Evolutionary conservation across 768 basidiomycete genomes (phyloP).

Genomic region (Amanita subjunquillea): DNA sequence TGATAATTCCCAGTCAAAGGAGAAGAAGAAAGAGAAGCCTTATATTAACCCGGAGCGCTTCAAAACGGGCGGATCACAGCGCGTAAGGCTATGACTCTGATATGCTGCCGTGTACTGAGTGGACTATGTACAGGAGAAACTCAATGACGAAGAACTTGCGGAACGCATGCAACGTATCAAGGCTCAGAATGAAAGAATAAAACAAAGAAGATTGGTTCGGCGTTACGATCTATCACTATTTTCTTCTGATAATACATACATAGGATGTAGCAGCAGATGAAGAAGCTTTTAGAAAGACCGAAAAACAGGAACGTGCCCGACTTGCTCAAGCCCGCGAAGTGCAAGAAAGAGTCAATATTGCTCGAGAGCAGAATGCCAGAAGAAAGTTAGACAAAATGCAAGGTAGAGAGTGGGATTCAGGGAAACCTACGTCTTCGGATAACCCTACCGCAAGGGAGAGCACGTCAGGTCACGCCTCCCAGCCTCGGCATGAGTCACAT

Average conservation of each 20-base stretch:
- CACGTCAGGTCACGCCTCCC: not conserved
- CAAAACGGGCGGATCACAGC: constrained; percentile 68
- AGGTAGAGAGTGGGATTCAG: constrained; percentile 79
- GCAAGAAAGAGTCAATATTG: constrained; percentile 58
- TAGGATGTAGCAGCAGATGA: constrained; percentile 75
- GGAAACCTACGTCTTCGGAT: constrained; percentile 29
- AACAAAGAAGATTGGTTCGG: constrained; percentile 51
- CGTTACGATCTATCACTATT: not conserved
- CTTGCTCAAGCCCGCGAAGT: constrained; percentile 50
- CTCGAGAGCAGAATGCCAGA: constrained; percentile 70
- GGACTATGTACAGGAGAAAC: constrained; percentile 43
- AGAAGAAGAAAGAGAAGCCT: constrained; percentile 46
- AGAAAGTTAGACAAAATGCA: constrained; percentile 75
- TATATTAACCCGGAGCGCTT: constrained; percentile 81
- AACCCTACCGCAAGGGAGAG: not conserved
- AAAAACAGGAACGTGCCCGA: constrained; percentile 53
- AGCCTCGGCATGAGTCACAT: constrained; percentile 14
- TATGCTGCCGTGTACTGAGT: not conserved
- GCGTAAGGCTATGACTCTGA: constrained; percentile 32
- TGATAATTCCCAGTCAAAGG: constrained; percentile 16
- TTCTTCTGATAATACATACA: constrained; percentile 2
- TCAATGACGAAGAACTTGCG: constrained; percentile 54
- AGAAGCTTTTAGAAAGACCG: constrained; percentile 63
- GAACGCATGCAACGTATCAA: constrained; percentile 63
- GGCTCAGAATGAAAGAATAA: constrained; percentile 70